These are phyloP conservation scores for Sugiyamaella boreocaroliniensis DNA, from an alignment of 805 yeast genomes.

Conservation along the genomic window DNA sequence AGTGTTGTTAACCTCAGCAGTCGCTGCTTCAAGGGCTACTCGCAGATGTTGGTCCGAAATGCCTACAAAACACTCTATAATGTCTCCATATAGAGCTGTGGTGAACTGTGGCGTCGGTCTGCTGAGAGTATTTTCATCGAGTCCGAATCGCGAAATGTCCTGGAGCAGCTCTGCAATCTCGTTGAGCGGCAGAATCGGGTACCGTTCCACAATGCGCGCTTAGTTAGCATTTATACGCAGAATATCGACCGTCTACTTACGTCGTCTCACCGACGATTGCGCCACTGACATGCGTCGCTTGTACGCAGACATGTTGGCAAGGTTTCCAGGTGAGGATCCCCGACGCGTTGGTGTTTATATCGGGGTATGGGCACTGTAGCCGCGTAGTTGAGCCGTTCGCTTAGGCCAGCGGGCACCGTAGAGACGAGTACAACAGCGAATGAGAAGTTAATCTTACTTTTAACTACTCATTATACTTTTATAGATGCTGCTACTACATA, in stretches of 20 bases:
- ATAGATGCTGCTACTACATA: no score
- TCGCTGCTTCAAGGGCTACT: conserved; percentile 28
- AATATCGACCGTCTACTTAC: conserved; percentile 1
- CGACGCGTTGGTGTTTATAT: neutral
- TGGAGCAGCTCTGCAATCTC: conserved; percentile 55
- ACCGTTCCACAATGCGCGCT: conserved; percentile 22
- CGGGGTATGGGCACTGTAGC: neutral
- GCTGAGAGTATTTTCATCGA: conserved; percentile 51
- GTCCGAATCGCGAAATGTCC: conserved; percentile 27
- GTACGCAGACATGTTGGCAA: conserved; percentile 2
- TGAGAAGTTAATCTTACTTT: no score
- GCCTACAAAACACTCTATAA: conserved; percentile 55
- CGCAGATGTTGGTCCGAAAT: conserved; percentile 34
- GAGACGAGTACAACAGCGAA: no score
- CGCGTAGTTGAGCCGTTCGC: neutral
- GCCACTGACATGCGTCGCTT: conserved; percentile 6
- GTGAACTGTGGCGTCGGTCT: conserved; percentile 55
- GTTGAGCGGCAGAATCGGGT: conserved; percentile 54
- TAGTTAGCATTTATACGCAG: neutral
- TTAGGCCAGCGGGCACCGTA: no score
- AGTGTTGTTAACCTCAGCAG: conserved; percentile 32
- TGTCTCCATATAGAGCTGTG: conserved; percentile 50
- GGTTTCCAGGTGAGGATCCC: neutral
- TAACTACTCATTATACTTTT: no score
- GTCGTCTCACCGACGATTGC: conserved; percentile 6